These are phyloP conservation scores for Potentilla sterilis DNA, from an alignment of 306 rosid species.

Conservation along the genomic window DNA sequence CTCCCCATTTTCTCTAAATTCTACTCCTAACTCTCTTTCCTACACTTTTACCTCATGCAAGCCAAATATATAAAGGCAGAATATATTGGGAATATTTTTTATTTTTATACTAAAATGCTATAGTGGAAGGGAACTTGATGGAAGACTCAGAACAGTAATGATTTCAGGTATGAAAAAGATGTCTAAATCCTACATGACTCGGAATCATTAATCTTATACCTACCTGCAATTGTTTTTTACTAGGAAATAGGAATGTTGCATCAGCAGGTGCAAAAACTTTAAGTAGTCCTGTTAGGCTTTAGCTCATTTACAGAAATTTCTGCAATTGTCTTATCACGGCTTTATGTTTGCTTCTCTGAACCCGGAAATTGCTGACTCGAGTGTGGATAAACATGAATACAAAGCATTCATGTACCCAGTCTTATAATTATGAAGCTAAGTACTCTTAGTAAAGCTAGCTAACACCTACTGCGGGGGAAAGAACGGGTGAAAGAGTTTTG, in stretches of 20 bases:
- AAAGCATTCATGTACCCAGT: neutral
- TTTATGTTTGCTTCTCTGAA: neutral
- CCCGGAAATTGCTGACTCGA: neutral
- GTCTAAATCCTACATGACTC: slow-evolving; percentile 44
- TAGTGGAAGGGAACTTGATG: slow-evolving; percentile 62
- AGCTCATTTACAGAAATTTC: too few relatives aligned
- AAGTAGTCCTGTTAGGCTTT: neutral
- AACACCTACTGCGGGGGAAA: neutral
- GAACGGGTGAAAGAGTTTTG: neutral
- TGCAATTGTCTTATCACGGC: too few relatives aligned
- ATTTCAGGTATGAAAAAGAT: slow-evolving; percentile 43
- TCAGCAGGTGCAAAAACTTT: neutral
- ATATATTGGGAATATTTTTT: neutral
- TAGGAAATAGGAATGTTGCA: neutral
- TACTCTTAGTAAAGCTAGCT: neutral
- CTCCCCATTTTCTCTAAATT: slow-evolving; percentile 48
- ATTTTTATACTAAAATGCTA: slow-evolving; percentile 21
- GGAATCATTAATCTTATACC: slow-evolving; percentile 38
- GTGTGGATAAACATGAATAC: neutral
- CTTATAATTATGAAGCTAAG: too few relatives aligned
- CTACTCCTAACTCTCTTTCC: neutral
- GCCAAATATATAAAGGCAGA: slow-evolving; percentile 46
- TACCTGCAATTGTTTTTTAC: slow-evolving; percentile 14
- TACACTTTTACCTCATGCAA: slow-evolving; percentile 21
- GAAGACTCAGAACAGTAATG: slow-evolving; percentile 38